Base-by-base conservation (phyloP, 306 rosid species). In the Vicia sativa region DNA sequence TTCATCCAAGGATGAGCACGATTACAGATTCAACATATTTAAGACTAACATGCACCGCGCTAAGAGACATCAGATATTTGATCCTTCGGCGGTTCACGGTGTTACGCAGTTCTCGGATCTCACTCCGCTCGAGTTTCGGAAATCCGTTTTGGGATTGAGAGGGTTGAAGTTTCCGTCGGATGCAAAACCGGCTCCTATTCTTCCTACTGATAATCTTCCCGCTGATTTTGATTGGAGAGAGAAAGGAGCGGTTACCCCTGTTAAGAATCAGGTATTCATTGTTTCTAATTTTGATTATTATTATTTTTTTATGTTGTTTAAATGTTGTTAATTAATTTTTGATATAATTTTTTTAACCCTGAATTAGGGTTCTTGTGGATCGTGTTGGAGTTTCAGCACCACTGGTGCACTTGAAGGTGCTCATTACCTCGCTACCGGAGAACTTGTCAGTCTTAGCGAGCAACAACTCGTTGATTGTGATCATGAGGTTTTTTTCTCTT, bases 391-490 rank as follows among this genome's bases (percentile, higher is more conserved):
- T 77, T 93, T 93, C 82, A 93, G 97, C 58, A 73, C 99, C 4
- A 85, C 90, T 11, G 99, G 99, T 34, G 99, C 99, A 8, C 76
- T 95, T 60, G 97, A 95, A 88, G 99, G 99, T 79, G 97, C 97
- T 61, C 84, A 90, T 68, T 90, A 80, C 72, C 88, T 95, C 5
- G 71, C 97, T 4, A 90, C 96, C 0, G 89, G 99, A 25, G 69
- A 90, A 39, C 99, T 95, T 50, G 89, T 84, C 25, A 95, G 96
- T 78, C 93, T 95, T 52, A 95, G 99, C 74, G 99, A 95, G 79
- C 99, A 95, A 71, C 99, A 95, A 74, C 91, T 90, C 5, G 95
- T 95, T 44, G 99, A 95, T 73, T 95, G 99, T 70, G 99, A 95
- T 79, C 97, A 90, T 16, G 96, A 90, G 99, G 99, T 93, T 68